Percentiles rank a stretch among this genome's conserved stretches.
phyloP scores from a whole-genome alignment of 2,329 filamentous ascomycete species.

The Fonsecaea pedrosoi region DNA sequence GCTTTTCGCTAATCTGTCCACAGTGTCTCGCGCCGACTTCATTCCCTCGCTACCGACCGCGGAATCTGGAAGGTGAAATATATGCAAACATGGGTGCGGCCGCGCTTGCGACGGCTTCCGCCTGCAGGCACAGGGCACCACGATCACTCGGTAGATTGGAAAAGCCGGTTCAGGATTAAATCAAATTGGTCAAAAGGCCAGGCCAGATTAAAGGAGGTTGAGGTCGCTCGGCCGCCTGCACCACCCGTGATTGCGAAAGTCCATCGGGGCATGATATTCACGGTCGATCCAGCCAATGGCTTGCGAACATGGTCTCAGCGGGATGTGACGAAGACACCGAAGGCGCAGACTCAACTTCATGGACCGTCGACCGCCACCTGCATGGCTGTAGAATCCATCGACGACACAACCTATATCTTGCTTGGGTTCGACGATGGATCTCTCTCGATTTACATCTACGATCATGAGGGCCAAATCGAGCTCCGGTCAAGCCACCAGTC shows the following conservation, averaged over 20 bases:
- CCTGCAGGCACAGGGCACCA: conserved; percentile 50
- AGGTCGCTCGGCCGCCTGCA: conserved; percentile 62
- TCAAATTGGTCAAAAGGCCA: conserved; percentile 90
- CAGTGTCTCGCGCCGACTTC: conserved; percentile 77
- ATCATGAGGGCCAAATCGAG: conserved; percentile 40
- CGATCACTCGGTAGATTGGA: conserved; percentile 73
- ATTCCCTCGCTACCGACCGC: conserved; percentile 75
- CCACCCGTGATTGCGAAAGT: conserved; percentile 76
- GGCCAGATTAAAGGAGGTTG: conserved; percentile 79
- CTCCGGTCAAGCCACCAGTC: conserved; percentile 59
- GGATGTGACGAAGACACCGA: conserved; percentile 59
- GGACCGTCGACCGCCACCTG: conserved; percentile 60
- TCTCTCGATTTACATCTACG: conserved; percentile 70
- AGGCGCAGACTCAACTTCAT: conserved; percentile 57
- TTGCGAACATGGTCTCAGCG: conserved; percentile 80
- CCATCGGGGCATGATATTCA: conserved; percentile 77
- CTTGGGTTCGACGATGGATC: conserved; percentile 75
- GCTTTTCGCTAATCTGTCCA: conserved; percentile 45
- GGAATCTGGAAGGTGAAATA: conserved; percentile 92
- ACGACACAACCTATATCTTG: conserved; percentile 63
- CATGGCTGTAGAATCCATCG: conserved; percentile 65
- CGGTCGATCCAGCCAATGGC: conserved; percentile 72
- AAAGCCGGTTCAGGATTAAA: conserved; percentile 82
- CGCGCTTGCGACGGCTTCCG: conserved; percentile 22
- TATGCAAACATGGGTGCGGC: conserved; percentile 68